Evolutionary conservation across 2,329 filamentous ascomycete genomes (phyloP), one percentile per base, ranked within the genome.

Genomic region (Hymenoscyphus linearis): DNA sequence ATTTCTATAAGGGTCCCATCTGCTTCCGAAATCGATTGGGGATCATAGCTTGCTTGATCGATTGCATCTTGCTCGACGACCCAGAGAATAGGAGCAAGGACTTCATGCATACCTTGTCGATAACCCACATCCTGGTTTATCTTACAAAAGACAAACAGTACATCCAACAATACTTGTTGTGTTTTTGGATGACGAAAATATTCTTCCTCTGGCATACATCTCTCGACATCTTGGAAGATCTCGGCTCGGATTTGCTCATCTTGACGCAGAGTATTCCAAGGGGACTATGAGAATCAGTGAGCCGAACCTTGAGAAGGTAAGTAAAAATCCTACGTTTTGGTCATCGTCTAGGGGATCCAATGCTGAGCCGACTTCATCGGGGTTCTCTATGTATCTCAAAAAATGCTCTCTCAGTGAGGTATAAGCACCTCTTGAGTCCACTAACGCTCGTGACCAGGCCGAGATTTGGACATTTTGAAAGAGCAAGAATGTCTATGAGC

Each of bases 71-170:
- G 82, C 67, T 93, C 86, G 5, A 98, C 78, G 1, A 91, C 89
- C 82, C 91, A 91, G 6, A 97, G 78, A 40, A 99, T 86, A 0
- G 95, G 93, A 0, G 95, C 95, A 14, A 98, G 80, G 52, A 99
- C 79, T 76, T 99, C 95, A 73, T 99, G 95, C 93, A 99, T 99
- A 12, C 95, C 95, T 77, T 99, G 95, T n/a, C 95, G 86, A 73
- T 99, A 99, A 18, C 85, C 91, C 59, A 91, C 82, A 67, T 88
- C 86, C 1, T 91, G 91, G 71, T 98, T 91, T 58, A 96, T 82
- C 75, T 96, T 98, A 77, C 92, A 95, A 76, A 93, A 98, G 66
- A 99, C 84, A 75, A 98, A 99, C 36, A 99, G 80, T 35, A 97
- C 86, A 71, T 99, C 90, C 35, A 96, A 77, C 69, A 99, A 87